phyloP scores from a whole-genome alignment of 345 rosid species.

The Boechera retrofracta region DNA sequence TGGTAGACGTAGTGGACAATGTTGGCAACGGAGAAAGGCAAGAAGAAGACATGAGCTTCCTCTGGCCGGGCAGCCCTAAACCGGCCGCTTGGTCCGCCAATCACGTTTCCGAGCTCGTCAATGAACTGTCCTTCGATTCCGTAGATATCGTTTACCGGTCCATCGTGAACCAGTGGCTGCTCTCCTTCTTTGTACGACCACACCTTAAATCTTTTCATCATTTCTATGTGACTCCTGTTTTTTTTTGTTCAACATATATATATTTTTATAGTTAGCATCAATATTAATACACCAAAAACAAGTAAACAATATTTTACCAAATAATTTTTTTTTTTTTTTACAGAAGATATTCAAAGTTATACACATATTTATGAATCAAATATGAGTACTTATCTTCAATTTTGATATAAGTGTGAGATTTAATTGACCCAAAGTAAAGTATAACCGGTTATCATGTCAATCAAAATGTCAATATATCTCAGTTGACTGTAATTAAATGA shows the following conservation, averaged over 20 bases:
- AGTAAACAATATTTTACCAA: background rate
- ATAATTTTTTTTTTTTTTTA: too few relatives aligned
- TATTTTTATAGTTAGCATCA: background rate
- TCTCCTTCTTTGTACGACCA: conserved; percentile 73
- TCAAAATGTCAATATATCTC: background rate
- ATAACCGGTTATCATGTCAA: background rate
- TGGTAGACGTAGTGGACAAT: conserved; percentile 50
- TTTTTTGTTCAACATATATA: background rate
- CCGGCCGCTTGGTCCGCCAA: conserved; percentile 42
- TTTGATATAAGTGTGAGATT: background rate
- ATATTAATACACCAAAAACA: background rate
- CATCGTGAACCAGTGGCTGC: conserved; percentile 55
- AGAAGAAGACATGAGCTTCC: conserved; percentile 57
- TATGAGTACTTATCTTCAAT: background rate
- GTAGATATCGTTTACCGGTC: conserved; percentile 59
- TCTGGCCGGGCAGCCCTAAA: conserved; percentile 57
- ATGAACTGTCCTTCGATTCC: conserved; percentile 66
- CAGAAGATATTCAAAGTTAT: background rate
- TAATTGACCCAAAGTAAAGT: background rate
- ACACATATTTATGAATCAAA: background rate
- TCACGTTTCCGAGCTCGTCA: conserved; percentile 44
- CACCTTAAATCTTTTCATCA: conserved; percentile 61
- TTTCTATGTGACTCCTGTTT: conserved; percentile 63
- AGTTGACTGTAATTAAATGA: background rate
- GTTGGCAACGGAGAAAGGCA: conserved; percentile 58